A percentile compares a stretch with the other conserved stretches of the same genome.
Conservation (phyloP, 2,329 filamentous ascomycete genomes). For the Ophiocordyceps polyrhachis-furcata region DNA sequence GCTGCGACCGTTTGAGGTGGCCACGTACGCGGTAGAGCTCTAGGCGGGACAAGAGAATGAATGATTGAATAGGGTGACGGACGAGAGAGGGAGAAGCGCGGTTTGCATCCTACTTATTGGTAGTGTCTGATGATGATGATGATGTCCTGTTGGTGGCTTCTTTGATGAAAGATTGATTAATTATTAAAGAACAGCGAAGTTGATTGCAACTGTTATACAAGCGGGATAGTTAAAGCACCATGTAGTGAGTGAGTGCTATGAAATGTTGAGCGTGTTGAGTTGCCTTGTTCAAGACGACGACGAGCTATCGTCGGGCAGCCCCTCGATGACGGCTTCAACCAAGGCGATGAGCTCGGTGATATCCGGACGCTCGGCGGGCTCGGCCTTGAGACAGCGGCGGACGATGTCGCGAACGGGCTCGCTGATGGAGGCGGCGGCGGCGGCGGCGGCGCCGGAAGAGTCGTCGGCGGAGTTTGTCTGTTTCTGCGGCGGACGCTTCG, state of each 20-base stretch:
- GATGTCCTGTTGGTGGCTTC: too few relatives aligned
- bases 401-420: conserved; percentile 77
- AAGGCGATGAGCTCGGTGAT: conserved; percentile 66
- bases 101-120: too few relatives aligned
- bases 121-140: too few relatives aligned
- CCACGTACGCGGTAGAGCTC: conserved; percentile 50
- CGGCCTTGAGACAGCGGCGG: conserved; percentile 66
- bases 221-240: too few relatives aligned
- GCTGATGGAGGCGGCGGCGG: conserved; percentile 40
- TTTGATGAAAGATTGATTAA: too few relatives aligned
- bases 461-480: neutral
- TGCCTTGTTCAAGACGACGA: conserved; percentile 1
- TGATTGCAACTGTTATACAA: neutral
- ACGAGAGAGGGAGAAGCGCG: too few relatives aligned
- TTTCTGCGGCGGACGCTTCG: conserved; percentile 13
- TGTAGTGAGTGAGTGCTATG: too few relatives aligned
- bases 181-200: neutral
- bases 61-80: too few relatives aligned
- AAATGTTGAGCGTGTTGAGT: too few relatives aligned
- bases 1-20: conserved; percentile 69
- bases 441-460: conserved; percentile 4
- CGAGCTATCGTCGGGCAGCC: conserved; percentile 9
- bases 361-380: conserved; percentile 74
- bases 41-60: conserved; percentile 11
- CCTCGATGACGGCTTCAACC: conserved; percentile 53